These are phyloP conservation scores for Cinchona pubescens DNA, from an alignment of 257 asterid genomes.

Conservation along the genomic window DNA sequence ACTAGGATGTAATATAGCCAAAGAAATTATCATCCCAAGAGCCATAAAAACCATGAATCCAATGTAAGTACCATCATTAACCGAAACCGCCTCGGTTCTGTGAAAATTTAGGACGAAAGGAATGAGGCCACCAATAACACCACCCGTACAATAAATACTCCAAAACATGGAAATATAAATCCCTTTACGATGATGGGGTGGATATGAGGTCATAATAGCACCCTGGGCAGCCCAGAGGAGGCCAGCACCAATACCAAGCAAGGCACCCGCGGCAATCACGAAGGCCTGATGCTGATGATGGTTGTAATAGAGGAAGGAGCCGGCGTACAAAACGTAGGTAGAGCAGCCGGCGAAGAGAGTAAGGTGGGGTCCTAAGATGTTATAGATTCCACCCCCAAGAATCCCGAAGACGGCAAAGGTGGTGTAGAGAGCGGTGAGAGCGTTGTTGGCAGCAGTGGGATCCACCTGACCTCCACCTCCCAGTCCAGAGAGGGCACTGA, in stretches of 20 bases:
- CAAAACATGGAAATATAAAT: constrained; percentile 76
- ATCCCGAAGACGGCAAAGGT: constrained; percentile 85
- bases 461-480: constrained; percentile 94
- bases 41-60: constrained; percentile 92
- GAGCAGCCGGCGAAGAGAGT: constrained; percentile 74
- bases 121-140: constrained; percentile 83
- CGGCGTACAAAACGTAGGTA: constrained; percentile 78
- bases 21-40: constrained; percentile 51
- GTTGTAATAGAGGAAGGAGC: constrained; percentile 81
- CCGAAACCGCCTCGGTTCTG: constrained; percentile 56
- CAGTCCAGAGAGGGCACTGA: constrained; percentile 97
- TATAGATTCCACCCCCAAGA: constrained; percentile 89
- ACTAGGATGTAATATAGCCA: constrained; percentile 76
- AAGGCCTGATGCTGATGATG: constrained; percentile 70
- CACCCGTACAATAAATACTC: constrained; percentile 92
- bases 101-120: constrained; percentile 61
- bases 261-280: constrained; percentile 74
- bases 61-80: constrained; percentile 85
- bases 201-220: constrained; percentile 93
- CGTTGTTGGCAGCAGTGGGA: constrained; percentile 81
- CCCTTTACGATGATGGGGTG: constrained; percentile 81
- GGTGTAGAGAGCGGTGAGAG: constrained; percentile 96
- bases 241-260: constrained; percentile 92
- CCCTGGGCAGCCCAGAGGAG: constrained; percentile 92
- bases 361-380: constrained; percentile 68